Base-by-base conservation (phyloP, 768 basidiomycete genomes). In the Tylopilus balloui region DNA sequence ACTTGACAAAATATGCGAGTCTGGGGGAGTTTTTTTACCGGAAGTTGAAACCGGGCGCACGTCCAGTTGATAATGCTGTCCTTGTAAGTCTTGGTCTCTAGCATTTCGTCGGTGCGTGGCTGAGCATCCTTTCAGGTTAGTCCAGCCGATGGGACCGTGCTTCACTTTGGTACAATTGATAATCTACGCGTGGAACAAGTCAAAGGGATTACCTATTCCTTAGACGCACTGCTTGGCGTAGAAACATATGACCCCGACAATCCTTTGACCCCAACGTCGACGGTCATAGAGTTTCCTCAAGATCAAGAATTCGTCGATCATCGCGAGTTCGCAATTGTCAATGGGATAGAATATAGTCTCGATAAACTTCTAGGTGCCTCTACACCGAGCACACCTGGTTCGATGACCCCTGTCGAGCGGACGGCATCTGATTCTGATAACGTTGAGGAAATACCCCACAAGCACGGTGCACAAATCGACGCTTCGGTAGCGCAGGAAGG, bases 21-120 rank as follows among this genome's bases (percentile, higher is more conserved):
- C 76, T 99, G n/a, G 94, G 94, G 29, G 91, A 87, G 19, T 99
- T 99, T 71, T 98, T 99, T 73, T 94, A 96, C 67, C 77, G 96
- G 27, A 80, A 79, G 55, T 76, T 99, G 51, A 91, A 88, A 65
- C 75, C 78, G 20, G 96, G 92, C 34, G 81, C 68, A 28, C 78
- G 96, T 19, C 92, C 92, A 4, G 84, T 95, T 17, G 90, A 81
- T 24, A 71, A 81, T 24, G 81, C 86, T 15, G 69, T 79, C 3
- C 77, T 96, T 52, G 93, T 91, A 52, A 53, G 79, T 69, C 1
- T 12, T 38, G 0, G 8, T 29, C 8, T 25, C 40, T 10, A 28
- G 5, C 12, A 20, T 21, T 27, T 28, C 12, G 12, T 5, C 2
- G 4, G 20, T 17, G 32, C 31, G 23, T 29, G 19, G 28, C 31